phyloP scores from a whole-genome alignment of 352 stramenopile genomes.

The Pythium myriotylum region DNA sequence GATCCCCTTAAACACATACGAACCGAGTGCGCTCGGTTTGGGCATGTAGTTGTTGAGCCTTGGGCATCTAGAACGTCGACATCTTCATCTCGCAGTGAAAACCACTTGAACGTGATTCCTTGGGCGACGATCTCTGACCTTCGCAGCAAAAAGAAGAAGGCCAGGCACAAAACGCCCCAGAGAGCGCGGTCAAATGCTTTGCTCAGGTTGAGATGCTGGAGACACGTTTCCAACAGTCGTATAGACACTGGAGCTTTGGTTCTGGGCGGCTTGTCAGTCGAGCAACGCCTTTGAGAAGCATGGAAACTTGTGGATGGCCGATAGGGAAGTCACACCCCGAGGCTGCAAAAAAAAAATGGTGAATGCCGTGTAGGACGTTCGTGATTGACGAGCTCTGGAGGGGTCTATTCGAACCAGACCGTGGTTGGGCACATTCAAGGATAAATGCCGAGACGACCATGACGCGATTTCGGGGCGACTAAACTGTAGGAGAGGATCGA shows the following conservation, averaged over 20 bases:
- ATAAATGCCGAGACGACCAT: too few relatives aligned
- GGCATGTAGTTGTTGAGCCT: neutral
- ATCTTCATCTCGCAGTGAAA: slow-evolving; percentile 1
- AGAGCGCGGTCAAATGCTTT: neutral
- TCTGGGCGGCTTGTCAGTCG: neutral
- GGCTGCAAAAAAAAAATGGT: neutral
- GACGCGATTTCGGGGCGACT: neutral
- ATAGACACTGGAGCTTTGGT: slow-evolving; percentile 2
- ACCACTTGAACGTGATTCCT: slow-evolving; percentile 5
- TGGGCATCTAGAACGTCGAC: neutral
- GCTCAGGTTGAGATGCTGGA: too few relatives aligned
- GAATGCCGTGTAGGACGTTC: neutral
- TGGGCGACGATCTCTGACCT: slow-evolving; percentile 2
- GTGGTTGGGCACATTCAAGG: neutral
- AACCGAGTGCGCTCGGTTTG: neutral
- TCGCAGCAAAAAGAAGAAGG: slow-evolving; percentile 18
- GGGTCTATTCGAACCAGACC: too few relatives aligned
- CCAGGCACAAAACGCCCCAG: slow-evolving; percentile 16
- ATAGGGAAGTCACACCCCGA: neutral
- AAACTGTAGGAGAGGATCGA: too few relatives aligned
- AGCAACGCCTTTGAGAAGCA: neutral
- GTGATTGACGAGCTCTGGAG: neutral
- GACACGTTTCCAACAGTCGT: too few relatives aligned
- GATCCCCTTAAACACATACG: neutral
- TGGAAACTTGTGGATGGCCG: neutral